Evolutionary conservation across 306 rosid genomes (phyloP).

Genomic region (Styphnolobium japonicum): DNA sequence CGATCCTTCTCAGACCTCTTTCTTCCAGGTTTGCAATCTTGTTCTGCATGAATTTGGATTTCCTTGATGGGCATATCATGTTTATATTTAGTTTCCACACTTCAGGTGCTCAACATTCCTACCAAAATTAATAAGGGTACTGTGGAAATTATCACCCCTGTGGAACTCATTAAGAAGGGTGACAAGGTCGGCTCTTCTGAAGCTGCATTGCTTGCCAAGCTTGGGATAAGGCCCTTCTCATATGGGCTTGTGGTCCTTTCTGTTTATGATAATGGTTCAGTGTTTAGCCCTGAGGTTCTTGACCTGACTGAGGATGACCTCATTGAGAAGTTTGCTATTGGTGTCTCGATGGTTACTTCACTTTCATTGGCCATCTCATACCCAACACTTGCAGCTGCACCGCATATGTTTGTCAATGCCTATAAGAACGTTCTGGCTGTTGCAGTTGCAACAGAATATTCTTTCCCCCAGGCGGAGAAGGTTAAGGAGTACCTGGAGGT

Average conservation of each 20-base stretch:
- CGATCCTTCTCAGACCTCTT: conserved; percentile 93
- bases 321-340: conserved; percentile 63
- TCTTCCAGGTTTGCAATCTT: conserved; percentile 69
- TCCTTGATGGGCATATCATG: neutral
- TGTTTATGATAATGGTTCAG: conserved; percentile 81
- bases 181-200: conserved; percentile 94
- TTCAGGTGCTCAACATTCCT: conserved; percentile 81
- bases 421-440: conserved; percentile 75
- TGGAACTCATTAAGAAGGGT: conserved; percentile 89
- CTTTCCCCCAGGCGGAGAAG: conserved; percentile 72
- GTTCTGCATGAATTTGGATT: neutral
- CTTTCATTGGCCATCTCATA: conserved; percentile 69
- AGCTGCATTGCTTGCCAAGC: conserved; percentile 93
- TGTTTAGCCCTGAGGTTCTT: conserved; percentile 86
- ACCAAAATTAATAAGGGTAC: conserved; percentile 97
- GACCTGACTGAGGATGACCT: conserved; percentile 84
- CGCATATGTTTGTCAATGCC: conserved; percentile 74
- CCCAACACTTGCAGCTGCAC: conserved; percentile 92
- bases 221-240: conserved; percentile 90
- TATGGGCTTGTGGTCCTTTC: conserved; percentile 75
- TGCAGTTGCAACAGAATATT: conserved; percentile 61
- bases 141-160: conserved; percentile 92
- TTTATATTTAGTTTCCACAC: neutral
- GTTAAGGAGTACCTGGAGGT: conserved; percentile 84
- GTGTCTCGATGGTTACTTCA: conserved; percentile 74